Conservation (phyloP, 345 rosid genomes). For the Eucalyptus dawsonii region DNA sequence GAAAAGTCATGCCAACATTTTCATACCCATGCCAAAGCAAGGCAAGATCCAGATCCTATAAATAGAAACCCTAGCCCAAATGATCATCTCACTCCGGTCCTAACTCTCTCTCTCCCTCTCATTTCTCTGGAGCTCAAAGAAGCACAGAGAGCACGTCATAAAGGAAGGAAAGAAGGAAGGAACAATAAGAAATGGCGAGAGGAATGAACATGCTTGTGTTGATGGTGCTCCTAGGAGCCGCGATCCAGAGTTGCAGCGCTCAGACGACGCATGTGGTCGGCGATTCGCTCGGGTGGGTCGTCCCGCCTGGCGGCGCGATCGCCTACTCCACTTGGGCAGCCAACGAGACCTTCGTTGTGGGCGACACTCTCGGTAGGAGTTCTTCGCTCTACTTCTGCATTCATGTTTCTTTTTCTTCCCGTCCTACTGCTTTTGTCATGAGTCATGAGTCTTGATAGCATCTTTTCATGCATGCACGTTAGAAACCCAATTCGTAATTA, state of each 20-base stretch:
- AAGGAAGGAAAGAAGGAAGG: neutral
- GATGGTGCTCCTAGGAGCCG: neutral
- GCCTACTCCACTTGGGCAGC: conserved; percentile 35
- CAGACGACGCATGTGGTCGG: conserved; percentile 23
- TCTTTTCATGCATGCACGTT: neutral
- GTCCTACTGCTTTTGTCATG: neutral
- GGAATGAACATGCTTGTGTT: neutral
- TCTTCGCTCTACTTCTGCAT: neutral
- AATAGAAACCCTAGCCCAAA: neutral
- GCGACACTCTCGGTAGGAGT: conserved; percentile 36
- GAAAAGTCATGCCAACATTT: neutral
- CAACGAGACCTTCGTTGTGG: conserved; percentile 24
- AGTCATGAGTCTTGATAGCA: neutral
- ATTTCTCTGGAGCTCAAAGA: neutral
- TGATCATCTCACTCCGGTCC: neutral
- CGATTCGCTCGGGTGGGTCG: conserved; percentile 19
- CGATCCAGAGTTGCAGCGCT: conserved; percentile 8
- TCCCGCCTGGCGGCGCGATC: conserved; percentile 4
- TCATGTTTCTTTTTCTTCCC: neutral
- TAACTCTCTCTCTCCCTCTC: neutral
- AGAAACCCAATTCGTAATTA: neutral
- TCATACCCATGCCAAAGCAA: neutral
- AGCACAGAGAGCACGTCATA: neutral
- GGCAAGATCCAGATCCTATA: neutral
- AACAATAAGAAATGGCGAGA: neutral